Percentiles rank a stretch among this genome's conserved stretches.
These are phyloP conservation scores for Arachis stenosperma DNA, from an alignment of 306 rosid genomes.

Conservation along the genomic window DNA sequence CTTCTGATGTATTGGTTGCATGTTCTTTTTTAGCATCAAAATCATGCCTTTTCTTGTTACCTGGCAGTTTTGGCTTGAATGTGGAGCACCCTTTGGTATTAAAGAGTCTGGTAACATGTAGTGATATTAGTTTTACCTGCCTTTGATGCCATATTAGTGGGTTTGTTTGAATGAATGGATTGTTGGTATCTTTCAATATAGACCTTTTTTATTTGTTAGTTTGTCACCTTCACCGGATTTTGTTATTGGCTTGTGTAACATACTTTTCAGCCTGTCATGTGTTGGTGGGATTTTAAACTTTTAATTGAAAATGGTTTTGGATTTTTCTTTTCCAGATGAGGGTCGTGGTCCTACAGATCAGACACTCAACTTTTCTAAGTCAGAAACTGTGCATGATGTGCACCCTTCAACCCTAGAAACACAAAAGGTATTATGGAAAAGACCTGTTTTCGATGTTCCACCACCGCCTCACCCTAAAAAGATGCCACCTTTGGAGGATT, in stretches of 20 bases:
- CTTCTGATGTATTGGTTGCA: background rate
- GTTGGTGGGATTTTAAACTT: slow-evolving; percentile 24
- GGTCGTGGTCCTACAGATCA: slow-evolving; percentile 44
- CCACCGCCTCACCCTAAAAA: slow-evolving; percentile 32
- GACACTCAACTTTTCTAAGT: slow-evolving; percentile 46
- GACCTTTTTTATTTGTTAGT: slow-evolving; percentile 1
- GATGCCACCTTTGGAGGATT: slow-evolving; percentile 70
- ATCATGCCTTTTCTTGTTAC: slow-evolving; percentile 29
- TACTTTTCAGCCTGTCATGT: slow-evolving; percentile 26
- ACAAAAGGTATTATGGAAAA: slow-evolving; percentile 38
- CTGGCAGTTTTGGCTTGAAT: slow-evolving; percentile 21
- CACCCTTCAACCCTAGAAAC: slow-evolving; percentile 35
- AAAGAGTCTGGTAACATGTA: background rate
- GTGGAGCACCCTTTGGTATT: slow-evolving; percentile 25
- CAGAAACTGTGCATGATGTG: slow-evolving; percentile 34
- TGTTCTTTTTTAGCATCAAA: background rate
- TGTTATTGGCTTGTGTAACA: background rate
- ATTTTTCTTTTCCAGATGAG: slow-evolving; percentile 46
- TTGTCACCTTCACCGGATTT: background rate
- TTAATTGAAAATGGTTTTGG: slow-evolving; percentile 31
- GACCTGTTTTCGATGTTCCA: slow-evolving; percentile 65
- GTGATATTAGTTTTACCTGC: slow-evolving; percentile 8
- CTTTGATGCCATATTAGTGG: background rate
- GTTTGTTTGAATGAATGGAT: slow-evolving; percentile 4
- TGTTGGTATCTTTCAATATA: background rate